These are phyloP conservation scores for Monosporascus ibericus DNA, from an alignment of 2,329 filamentous ascomycete species.

Conservation along the genomic window DNA sequence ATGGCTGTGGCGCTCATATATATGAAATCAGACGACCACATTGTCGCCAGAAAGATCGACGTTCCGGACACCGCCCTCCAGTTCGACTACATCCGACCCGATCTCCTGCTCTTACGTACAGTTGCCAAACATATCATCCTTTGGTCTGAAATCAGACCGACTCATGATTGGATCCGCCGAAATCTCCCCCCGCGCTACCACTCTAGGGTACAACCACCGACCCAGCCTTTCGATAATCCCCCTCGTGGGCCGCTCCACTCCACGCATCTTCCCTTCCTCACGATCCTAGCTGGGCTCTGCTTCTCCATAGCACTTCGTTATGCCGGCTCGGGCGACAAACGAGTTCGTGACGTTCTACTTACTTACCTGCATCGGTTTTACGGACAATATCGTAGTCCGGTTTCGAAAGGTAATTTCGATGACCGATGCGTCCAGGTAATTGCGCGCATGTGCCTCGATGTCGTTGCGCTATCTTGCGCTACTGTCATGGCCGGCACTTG, in stretches of 20 bases:
- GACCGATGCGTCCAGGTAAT: constrained; percentile 76
- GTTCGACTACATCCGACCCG: constrained; percentile 92
- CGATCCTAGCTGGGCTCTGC: constrained; percentile 83
- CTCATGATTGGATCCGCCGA: constrained; percentile 65
- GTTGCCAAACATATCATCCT: constrained; percentile 87
- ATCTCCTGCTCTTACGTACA: constrained; percentile 84
- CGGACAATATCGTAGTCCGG: constrained; percentile 53
- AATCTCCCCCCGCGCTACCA: constrained; percentile 70
- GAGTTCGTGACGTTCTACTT: constrained; percentile 75
- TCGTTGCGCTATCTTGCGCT: constrained; percentile 73
- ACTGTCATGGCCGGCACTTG: constrained; percentile 96
- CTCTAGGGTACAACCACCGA: constrained; percentile 51
- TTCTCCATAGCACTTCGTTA: constrained; percentile 71
- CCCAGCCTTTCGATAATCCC: constrained; percentile 37
- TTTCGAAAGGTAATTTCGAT: constrained; percentile 59
- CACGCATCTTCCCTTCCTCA: constrained; percentile 85
- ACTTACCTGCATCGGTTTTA: constrained; percentile 84
- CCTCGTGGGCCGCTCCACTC: constrained; percentile 52
- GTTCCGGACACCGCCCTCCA: constrained; percentile 85
- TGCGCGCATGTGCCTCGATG: constrained; percentile 84
- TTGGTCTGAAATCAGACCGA: constrained; percentile 77
- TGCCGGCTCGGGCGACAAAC: constrained; percentile 63
- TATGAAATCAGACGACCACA: constrained; percentile 89
- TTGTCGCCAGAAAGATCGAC: constrained; percentile 85
- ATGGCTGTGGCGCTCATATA: constrained; percentile 87